A percentile compares a stretch with the other conserved stretches of the same genome.
Conservation (phyloP, 2,329 filamentous ascomycete genomes). For the Furcasterigmium furcatum region DNA sequence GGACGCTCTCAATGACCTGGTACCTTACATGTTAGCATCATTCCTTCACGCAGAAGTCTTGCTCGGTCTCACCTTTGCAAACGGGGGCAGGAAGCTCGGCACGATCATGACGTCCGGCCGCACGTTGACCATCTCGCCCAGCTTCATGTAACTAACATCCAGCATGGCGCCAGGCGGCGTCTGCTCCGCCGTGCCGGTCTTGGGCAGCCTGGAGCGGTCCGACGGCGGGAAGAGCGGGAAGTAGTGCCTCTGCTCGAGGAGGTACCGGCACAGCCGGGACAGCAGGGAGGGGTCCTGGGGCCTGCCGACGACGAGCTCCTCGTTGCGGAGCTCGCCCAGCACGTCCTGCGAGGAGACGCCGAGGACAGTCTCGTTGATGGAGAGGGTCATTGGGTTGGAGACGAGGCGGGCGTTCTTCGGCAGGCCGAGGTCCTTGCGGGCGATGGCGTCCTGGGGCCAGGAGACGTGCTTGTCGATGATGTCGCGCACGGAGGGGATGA, state of each 20-base stretch:
- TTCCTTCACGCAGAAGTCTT: neutral
- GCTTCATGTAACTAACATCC: slow-evolving; percentile 79
- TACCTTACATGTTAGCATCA: slow-evolving; percentile 1
- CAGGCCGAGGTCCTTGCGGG: slow-evolving; percentile 70
- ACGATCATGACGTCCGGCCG: slow-evolving; percentile 80
- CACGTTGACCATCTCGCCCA: slow-evolving; percentile 87
- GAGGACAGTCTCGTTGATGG: slow-evolving; percentile 81
- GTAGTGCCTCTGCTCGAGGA: slow-evolving; percentile 89
- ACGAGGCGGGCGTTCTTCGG: slow-evolving; percentile 74
- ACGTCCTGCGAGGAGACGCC: slow-evolving; percentile 82
- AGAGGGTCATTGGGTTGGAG: slow-evolving; percentile 87
- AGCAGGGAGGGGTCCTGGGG: slow-evolving; percentile 58
- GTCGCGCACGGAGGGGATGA: slow-evolving; percentile 82
- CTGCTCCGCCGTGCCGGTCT: slow-evolving; percentile 57
- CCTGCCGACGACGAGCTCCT: slow-evolving; percentile 63
- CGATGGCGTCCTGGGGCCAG: slow-evolving; percentile 69
- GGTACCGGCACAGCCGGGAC: slow-evolving; percentile 67
- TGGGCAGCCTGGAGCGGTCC: slow-evolving; percentile 64
- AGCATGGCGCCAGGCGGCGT: slow-evolving; percentile 71
- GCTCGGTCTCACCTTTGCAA: slow-evolving; percentile 68
- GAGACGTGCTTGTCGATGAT: slow-evolving; percentile 78
- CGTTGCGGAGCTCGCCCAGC: slow-evolving; percentile 74
- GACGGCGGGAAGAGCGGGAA: slow-evolving; percentile 84
- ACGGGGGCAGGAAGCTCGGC: slow-evolving; percentile 80
- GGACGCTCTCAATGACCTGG: slow-evolving; percentile 84